Base-by-base conservation (phyloP, 139 green algal species). In the Chara braunii region DNA sequence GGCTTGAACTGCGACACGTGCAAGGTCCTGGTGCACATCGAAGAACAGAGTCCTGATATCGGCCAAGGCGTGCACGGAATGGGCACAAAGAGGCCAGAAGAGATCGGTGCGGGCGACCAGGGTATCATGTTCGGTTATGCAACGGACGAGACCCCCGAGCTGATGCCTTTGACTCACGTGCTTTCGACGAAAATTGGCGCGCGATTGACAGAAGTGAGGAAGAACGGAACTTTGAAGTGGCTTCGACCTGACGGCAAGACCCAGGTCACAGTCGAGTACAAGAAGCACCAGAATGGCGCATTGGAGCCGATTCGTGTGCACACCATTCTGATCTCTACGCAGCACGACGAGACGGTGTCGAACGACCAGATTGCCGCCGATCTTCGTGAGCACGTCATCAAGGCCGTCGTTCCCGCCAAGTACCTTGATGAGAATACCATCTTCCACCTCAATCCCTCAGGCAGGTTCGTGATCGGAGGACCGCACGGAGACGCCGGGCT, bases 61-160 rank as follows among this genome's bases (percentile, higher is more conserved):
- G 94, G 92, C 37, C 90, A 96, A 83, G 86, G 87, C 31, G 94
- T 99, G 58, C 94, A 99, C 72, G 94, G 94, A 59, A 91, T 99
- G 89, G 92, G 90, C 72, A 99, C 93, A 66, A 99, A 99, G 85
- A 85, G 86, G 11, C 81, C 95, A 18, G 94, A 99, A 81, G 89
- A 99, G 71, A 91, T 95, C 37, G 94, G 94, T 42, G 93, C 93
- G 32, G 94, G 94, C 64, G 94, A 99, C 85, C 94, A 99, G 83
- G 94, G 94, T 54, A 88, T 96, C 81, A 99, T 99, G 94, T 99
- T 99, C 80, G 94, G 94, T 51, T 99, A 99, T 60, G 94, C 94
- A 66, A 96, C 89, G 14, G 94, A 99, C 63, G 94, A 99, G 85
- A 98, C 92, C 4, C 55, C 68, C 5, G 91, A 98, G 87, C 85